Base-by-base conservation (phyloP, 163 green algal species). In the Volvox carteri region DNA sequence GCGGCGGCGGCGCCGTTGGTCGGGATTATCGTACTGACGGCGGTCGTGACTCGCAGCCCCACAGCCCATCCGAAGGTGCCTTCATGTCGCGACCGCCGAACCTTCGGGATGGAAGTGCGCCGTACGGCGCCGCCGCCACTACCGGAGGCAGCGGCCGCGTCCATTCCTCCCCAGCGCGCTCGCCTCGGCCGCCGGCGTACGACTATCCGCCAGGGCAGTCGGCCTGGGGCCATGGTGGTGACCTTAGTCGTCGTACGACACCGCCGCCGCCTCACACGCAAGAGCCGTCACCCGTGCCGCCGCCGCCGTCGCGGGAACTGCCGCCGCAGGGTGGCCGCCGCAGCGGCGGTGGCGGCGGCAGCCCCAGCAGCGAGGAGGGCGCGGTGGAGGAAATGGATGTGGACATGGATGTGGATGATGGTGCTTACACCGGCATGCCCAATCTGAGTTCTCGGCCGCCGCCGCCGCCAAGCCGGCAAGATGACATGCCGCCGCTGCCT, bases 381-480 rank as follows among this genome's bases (percentile, higher is more conserved):
- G 65, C 37, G 25, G 41, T 74, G 5, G 78, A 75, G 11, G 56
- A 60, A 28, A 46, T 76, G 78, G 78, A 86, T 8, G 9, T 86
- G 9, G 79, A 86, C 41, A 86, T 86, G 56, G 78, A 86, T 11
- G 78, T 86, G 8, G 78, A 86, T 21, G 56, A 75, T 28, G 78
- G 56, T 2, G 9, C 30, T 3, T 58, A 60, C 14, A 4, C 2
- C 14, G 41, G 41, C 12, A n/a, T 39, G 39, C 28, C 23, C 23
- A 21, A 21, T 39, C 42, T 44, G 48, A 41, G 19, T 42, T 33
- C 30, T 8, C 30, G 2, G 37, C 3, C 60, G 54, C 72, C 35
- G 72, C 72, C 2, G 72, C 72, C 21, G 70, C 37, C 28, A 25
- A 60, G 41, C 74, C 25, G 56, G 1, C 67, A 23, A 11, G 2